Evolutionary conservation across 1,139 yeast species (phyloP).

Genomic region (Candida dubliniensis): DNA sequence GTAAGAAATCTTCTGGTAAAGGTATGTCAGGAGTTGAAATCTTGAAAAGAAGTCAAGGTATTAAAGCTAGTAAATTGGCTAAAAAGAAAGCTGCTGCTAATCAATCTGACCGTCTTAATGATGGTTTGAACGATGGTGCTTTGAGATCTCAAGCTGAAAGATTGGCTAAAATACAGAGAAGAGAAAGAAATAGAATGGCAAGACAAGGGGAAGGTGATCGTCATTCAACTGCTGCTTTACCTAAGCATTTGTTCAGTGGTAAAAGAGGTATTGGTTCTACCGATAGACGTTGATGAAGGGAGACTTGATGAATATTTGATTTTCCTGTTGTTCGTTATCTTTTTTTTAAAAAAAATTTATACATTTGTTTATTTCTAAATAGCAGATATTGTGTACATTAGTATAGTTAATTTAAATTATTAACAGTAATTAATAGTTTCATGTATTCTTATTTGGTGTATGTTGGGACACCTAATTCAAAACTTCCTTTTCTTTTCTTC

Average conservation of each 20-base stretch:
- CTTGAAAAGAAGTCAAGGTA: conserved; percentile 55
- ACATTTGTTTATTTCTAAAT: too few relatives aligned
- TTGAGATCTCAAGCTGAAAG: conserved; percentile 83
- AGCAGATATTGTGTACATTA: too few relatives aligned
- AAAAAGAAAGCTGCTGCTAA: conserved; percentile 49
- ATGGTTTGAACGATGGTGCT: conserved; percentile 84
- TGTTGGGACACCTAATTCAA: too few relatives aligned
- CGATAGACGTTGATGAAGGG: conserved; percentile 55
- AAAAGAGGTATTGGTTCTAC: conserved; percentile 93
- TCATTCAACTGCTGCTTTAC: conserved; percentile 79
- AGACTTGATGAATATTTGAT: too few relatives aligned
- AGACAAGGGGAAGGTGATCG: conserved; percentile 97
- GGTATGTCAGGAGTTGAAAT: conserved; percentile 73
- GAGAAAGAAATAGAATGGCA: conserved; percentile 90
- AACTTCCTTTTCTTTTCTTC: too few relatives aligned
- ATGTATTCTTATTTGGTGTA: too few relatives aligned
- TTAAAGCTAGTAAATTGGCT: conserved; percentile 41
- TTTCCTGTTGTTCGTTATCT: too few relatives aligned
- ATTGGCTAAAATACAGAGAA: conserved; percentile 83
- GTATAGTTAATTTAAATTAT: too few relatives aligned
- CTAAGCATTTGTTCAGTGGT: conserved; percentile 94
- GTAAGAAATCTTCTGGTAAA: conserved; percentile 35
- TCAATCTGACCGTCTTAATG: conserved; percentile 81
- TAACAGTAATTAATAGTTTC: too few relatives aligned
- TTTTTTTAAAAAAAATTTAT: not conserved